phyloP scores from a whole-genome alignment of 352 stramenopile genomes.

The Pythium folliculosum region DNA sequence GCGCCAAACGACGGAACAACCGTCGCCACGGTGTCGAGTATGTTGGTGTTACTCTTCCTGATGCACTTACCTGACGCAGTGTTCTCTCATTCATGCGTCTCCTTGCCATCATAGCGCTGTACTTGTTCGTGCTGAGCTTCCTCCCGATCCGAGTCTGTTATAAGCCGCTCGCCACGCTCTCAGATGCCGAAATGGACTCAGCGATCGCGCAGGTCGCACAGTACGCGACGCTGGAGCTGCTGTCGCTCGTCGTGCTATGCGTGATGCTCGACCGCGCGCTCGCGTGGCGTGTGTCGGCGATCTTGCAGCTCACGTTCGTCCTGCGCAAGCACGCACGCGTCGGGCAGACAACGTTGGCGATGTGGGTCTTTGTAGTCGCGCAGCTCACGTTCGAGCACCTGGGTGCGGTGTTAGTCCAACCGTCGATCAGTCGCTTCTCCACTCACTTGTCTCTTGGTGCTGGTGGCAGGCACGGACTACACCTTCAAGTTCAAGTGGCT shows the following conservation, averaged over 20 bases:
- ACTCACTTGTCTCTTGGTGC: background rate
- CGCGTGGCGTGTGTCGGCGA: background rate
- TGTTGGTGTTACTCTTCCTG: too few species aligned
- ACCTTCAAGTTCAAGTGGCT: background rate
- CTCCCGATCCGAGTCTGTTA: constrained; percentile 35
- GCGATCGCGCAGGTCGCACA: background rate
- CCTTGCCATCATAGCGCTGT: too few species aligned
- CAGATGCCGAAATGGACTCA: constrained; percentile 16
- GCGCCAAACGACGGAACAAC: too few species aligned
- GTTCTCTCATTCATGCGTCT: too few species aligned
- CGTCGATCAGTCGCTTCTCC: too few species aligned
- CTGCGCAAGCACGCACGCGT: background rate
- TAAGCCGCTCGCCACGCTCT: constrained; percentile 20
- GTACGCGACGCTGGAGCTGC: constrained; percentile 7
- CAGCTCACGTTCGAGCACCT: constrained; percentile 30
- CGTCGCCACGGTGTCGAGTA: too few species aligned
- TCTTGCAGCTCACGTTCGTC: constrained; percentile 1
- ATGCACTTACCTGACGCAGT: too few species aligned
- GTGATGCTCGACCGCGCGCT: background rate
- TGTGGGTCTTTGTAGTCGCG: constrained; percentile 35
- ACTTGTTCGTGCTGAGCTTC: constrained; percentile 28
- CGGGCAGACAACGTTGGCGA: constrained; percentile 1
- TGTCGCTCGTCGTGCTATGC: constrained; percentile 9
- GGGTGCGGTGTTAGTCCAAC: constrained; percentile 4
- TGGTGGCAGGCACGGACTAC: background rate